Base-by-base conservation (phyloP, 805 yeast genomes). In the Brettanomyces sp. region DNA sequence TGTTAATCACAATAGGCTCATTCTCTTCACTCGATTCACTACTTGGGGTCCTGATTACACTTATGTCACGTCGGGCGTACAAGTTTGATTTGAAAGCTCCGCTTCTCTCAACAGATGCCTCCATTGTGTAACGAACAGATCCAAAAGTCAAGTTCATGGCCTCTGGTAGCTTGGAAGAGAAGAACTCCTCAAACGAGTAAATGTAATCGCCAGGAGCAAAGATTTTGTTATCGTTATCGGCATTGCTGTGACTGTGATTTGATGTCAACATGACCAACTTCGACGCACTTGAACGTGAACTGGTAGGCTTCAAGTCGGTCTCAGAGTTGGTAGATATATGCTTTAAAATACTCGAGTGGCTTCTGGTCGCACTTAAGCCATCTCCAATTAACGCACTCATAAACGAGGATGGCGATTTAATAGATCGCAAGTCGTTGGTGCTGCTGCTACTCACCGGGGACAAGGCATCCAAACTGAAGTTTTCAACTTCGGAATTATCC, bases 131-230 rank as follows among this genome's bases (percentile, higher is more conserved):
- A 34, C 64, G 58, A 3, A 89, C 95, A 12, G 76, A 71, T 1
- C 99, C 99, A 64, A 87, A 89, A 5, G 89, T 80, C 12, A 87
- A 87, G 35, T 68, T 66, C 3, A 84, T 74, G 0, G 95, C 58
- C 61, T 93, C 99, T 0, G 97, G 97, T 25, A 82, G 70, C 12
- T 85, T 78, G 9, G 90, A 76, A 5, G 86, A 91, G 25, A 93
- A 71, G 5, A 95, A 82, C 48, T 89, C 86, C 63, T 93, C 99
- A 63, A 93, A 91, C 48, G 87, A 84, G 68, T 91, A 93, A 41
- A 88, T 74, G 58, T 93, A 93, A 56, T 90, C 97, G 21, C 98
- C 99, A 0, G 95, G 88, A 22, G 74, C 69, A 54, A 91, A 90
- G 4, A 67, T 63, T 44, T 64, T 65, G 37, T 49, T 58, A 36